These are phyloP conservation scores for Mycosphaerella arachidis DNA, from an alignment of 2,329 filamentous ascomycete genomes.

Conservation along the genomic window DNA sequence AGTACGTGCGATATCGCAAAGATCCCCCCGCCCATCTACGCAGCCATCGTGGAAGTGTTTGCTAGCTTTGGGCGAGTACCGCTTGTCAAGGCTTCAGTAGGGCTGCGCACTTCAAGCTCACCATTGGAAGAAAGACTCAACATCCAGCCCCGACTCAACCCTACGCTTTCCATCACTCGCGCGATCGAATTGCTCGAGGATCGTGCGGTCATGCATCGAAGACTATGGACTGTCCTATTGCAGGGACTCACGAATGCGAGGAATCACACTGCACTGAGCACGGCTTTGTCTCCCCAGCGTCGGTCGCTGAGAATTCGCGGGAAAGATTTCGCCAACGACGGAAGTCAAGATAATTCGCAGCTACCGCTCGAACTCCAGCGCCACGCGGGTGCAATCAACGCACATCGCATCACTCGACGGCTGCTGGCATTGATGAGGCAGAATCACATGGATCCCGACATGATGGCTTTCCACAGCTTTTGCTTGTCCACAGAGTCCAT, in stretches of 20 bases:
- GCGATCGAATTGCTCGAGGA: slow-evolving; percentile 27
- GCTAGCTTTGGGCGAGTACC: neutral
- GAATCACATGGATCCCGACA: slow-evolving; percentile 28
- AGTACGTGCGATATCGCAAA: neutral
- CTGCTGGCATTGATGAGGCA: slow-evolving; percentile 13
- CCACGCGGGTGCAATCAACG: slow-evolving; percentile 18
- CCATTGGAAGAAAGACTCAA: slow-evolving; percentile 7
- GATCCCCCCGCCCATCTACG: neutral
- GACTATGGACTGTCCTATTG: slow-evolving; percentile 27
- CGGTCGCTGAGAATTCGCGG: neutral
- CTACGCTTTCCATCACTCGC: slow-evolving; percentile 18
- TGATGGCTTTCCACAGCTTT: neutral
- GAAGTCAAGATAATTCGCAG: neutral
- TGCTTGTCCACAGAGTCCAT: neutral
- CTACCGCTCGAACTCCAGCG: neutral
- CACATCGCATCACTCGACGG: slow-evolving; percentile 19
- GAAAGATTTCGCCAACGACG: neutral
- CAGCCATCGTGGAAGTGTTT: neutral
- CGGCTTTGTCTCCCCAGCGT: neutral
- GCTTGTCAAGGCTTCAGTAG: neutral
- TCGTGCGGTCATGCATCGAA: slow-evolving; percentile 13
- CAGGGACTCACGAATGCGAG: slow-evolving; percentile 19
- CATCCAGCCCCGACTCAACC: neutral
- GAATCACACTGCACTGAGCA: slow-evolving; percentile 8
- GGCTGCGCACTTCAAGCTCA: neutral